Conservation (phyloP, 208 protist species). For the Giardia duodenalis region DNA sequence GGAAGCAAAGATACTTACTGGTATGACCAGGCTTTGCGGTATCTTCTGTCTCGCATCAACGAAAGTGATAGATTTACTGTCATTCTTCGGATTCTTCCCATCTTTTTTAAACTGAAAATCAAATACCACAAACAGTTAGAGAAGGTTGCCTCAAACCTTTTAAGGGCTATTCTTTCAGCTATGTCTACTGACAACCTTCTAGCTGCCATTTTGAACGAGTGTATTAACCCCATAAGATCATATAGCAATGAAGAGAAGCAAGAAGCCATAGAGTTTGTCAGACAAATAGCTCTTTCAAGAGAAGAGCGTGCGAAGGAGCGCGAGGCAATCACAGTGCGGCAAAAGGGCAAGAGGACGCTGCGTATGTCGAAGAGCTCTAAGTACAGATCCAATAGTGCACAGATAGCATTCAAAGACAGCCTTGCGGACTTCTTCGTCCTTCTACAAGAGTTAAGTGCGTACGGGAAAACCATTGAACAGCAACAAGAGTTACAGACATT, state of each 20-base stretch:
- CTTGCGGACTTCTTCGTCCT: too few species aligned
- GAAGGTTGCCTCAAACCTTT: neutral
- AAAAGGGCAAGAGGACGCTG: too few species aligned
- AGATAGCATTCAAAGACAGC: too few species aligned
- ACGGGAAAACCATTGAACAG: too few species aligned
- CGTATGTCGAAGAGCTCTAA: too few species aligned
- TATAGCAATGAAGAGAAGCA: neutral
- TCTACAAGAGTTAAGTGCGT: too few species aligned
- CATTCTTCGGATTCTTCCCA: neutral
- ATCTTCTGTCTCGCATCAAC: neutral
- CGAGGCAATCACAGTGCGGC: too few species aligned
- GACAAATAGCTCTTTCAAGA: too few species aligned
- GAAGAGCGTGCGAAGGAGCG: too few species aligned
- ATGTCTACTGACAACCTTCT: neutral
- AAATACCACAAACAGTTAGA: neutral
- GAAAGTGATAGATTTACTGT: neutral
- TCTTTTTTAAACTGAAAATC: neutral
- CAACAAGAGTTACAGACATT: too few species aligned
- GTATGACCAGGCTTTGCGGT: neutral
- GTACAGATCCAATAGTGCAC: too few species aligned
- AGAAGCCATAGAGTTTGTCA: neutral
- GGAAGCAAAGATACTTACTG: neutral
- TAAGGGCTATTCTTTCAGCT: neutral
- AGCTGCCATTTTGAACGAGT: neutral
- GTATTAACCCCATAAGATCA: neutral